Percentiles rank a stretch among this genome's conserved stretches.
phyloP scores from a whole-genome alignment of 805 yeast genomes.

The Metschnikowia matae region DNA sequence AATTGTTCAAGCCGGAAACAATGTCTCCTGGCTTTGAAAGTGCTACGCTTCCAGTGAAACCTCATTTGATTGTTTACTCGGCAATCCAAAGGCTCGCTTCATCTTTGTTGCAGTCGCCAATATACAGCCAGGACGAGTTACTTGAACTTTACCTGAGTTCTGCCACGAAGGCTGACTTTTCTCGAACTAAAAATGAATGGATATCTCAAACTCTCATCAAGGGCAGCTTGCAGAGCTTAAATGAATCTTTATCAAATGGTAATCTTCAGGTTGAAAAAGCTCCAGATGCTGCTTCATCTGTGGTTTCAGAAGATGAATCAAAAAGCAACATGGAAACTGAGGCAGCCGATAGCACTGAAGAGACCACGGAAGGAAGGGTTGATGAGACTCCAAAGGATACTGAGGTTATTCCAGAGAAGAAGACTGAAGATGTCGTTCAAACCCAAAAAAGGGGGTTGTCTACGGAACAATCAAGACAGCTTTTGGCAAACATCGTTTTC shows the following conservation, averaged over 20 bases:
- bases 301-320: not conserved
- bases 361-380: no score
- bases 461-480: conserved; percentile 8
- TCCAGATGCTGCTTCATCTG: not conserved
- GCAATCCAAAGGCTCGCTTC: conserved; percentile 9
- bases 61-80: conserved; percentile 12
- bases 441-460: not conserved
- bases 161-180: conserved; percentile 17
- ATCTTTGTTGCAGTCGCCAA: conserved; percentile 6
- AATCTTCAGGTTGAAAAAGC: not conserved
- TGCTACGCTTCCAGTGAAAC: conserved; percentile 12
- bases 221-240: not conserved
- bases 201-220: conserved; percentile 7
- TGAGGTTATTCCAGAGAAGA: not conserved
- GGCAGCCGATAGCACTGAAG: not conserved
- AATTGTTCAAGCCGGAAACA: not conserved
- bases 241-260: not conserved
- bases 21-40: conserved; percentile 4
- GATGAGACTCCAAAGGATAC: no score
- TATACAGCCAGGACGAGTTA: conserved; percentile 10
- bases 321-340: not conserved
- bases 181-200: conserved; percentile 32
- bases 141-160: conserved; percentile 22
- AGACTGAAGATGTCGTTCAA: not conserved
- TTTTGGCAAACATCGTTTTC: conserved; percentile 23